Conservation (phyloP, 2,329 filamentous ascomycete species). For the Monosporascus sp. region DNA sequence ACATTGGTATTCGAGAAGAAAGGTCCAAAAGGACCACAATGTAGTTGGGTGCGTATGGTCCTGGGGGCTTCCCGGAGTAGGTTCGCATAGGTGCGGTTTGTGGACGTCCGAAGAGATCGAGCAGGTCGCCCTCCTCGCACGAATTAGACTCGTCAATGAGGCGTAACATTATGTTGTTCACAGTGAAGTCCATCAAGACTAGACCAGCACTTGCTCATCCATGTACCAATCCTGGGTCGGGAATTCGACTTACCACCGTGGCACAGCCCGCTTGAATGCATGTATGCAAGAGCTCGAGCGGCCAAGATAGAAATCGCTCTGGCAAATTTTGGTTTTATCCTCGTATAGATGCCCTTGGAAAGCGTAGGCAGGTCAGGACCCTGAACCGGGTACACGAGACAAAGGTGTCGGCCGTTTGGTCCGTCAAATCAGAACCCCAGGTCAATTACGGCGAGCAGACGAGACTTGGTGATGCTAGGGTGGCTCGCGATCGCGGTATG, state of each 20-base stretch:
- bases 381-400: conserved; percentile 19
- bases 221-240: background rate
- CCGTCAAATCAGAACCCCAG: conserved; percentile 15
- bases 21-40: conserved; percentile 16
- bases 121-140: too few species aligned
- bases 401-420: conserved; percentile 21
- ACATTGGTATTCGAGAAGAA: conserved; percentile 9
- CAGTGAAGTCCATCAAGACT: conserved; percentile 8
- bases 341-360: conserved; percentile 6
- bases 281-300: conserved; percentile 10
- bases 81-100: conserved; percentile 6
- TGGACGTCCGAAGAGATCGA: conserved; percentile 6
- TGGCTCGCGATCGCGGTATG: conserved; percentile 2
- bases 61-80: conserved; percentile 9
- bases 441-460: conserved; percentile 3
- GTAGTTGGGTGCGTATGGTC: conserved; percentile 17
- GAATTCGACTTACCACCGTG: conserved; percentile 18
- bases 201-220: conserved; percentile 15
- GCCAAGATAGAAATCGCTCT: conserved; percentile 7
- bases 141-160: too few species aligned
- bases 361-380: conserved; percentile 13
- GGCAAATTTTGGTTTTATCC: conserved; percentile 11
- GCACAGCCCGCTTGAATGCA: conserved; percentile 18
- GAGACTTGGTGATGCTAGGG: background rate
- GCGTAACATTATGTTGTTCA: conserved; percentile 6